phyloP scores from a whole-genome alignment of 208 protist species.

The Herpetomonas tarakana region DNA sequence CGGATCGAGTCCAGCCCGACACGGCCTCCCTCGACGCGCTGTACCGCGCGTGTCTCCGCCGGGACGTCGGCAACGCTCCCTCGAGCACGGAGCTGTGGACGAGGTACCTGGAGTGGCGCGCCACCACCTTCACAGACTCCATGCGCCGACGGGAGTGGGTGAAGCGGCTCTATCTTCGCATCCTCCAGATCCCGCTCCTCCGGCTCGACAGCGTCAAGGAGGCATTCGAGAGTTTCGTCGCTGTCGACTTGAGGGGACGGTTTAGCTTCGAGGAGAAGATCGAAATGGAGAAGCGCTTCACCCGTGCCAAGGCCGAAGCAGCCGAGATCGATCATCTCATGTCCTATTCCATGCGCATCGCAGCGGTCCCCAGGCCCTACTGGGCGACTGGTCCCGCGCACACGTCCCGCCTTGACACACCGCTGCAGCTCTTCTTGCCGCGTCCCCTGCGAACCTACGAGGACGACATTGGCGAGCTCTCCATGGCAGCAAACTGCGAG shows the following conservation, averaged over 20 bases:
- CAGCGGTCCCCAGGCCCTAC: neutral
- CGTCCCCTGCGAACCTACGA: conserved; percentile 25
- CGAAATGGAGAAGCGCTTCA: conserved; percentile 41
- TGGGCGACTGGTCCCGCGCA: neutral
- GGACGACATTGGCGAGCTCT: conserved; percentile 7
- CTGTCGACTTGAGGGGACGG: conserved; percentile 46
- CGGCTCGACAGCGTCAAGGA: conserved; percentile 69
- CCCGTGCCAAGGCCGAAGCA: conserved; percentile 37
- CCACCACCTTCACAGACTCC: conserved; percentile 37
- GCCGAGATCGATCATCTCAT: conserved; percentile 25
- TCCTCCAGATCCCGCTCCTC: conserved; percentile 67
- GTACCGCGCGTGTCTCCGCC: conserved; percentile 52
- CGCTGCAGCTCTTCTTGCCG: conserved; percentile 32
- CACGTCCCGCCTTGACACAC: neutral
- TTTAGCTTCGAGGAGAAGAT: conserved; percentile 52
- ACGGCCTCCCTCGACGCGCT: conserved; percentile 47
- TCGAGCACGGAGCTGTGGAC: conserved; percentile 73
- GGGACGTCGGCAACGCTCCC: conserved; percentile 69
- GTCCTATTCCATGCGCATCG: neutral
- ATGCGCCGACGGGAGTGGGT: conserved; percentile 48
- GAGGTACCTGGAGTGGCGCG: conserved; percentile 59
- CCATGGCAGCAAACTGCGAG: conserved; percentile 31
- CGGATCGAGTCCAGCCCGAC: conserved; percentile 60
- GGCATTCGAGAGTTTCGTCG: conserved; percentile 73
- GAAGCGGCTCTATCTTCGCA: conserved; percentile 60